phyloP scores from a whole-genome alignment of 2,329 filamentous ascomycete genomes.

The Fusarium verrucosum region DNA sequence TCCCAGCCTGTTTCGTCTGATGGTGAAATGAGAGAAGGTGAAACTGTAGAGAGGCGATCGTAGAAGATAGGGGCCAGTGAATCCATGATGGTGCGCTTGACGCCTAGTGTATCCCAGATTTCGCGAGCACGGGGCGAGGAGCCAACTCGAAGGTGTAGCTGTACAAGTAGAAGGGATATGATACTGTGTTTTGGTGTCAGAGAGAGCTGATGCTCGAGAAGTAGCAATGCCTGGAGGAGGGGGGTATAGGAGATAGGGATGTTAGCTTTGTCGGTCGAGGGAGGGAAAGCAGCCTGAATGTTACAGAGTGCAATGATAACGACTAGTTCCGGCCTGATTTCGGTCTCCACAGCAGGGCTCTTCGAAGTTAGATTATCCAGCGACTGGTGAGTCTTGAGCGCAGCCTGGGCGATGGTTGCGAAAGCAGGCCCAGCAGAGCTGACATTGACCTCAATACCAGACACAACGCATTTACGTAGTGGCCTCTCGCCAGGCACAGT shows the following conservation, averaged over 20 bases:
- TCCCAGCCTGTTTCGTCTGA: conserved; percentile 48
- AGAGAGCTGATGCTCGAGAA: conserved; percentile 61
- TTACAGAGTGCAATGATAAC: conserved; percentile 50
- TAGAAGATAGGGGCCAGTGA: conserved; percentile 64
- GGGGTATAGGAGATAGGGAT: conserved; percentile 38
- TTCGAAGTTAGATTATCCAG: conserved; percentile 17
- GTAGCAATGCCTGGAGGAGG: conserved; percentile 59
- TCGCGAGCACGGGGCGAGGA: conserved; percentile 57
- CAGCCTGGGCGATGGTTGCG: conserved; percentile 32
- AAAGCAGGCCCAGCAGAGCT: conserved; percentile 40
- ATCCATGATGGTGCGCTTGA: conserved; percentile 68
- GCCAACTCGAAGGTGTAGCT: conserved; percentile 62
- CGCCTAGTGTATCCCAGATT: conserved; percentile 61
- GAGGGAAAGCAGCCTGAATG: conserved; percentile 46
- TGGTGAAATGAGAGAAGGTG: conserved; percentile 53
- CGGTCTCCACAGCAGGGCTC: conserved; percentile 31
- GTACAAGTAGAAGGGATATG: conserved; percentile 60
- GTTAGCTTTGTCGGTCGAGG: conserved; percentile 32
- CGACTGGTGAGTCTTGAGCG: conserved; percentile 35
- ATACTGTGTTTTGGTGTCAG: conserved; percentile 57
- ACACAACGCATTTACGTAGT: conserved; percentile 39
- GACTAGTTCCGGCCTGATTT: conserved; percentile 48
- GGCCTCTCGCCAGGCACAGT: conserved; percentile 32
- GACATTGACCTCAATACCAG: conserved; percentile 32
- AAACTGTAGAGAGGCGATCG: conserved; percentile 63